Percentiles rank a stretch among this genome's conserved stretches.
Evolutionary conservation across 306 rosid genomes (phyloP).

Genomic region (Arachis hypogaea): DNA sequence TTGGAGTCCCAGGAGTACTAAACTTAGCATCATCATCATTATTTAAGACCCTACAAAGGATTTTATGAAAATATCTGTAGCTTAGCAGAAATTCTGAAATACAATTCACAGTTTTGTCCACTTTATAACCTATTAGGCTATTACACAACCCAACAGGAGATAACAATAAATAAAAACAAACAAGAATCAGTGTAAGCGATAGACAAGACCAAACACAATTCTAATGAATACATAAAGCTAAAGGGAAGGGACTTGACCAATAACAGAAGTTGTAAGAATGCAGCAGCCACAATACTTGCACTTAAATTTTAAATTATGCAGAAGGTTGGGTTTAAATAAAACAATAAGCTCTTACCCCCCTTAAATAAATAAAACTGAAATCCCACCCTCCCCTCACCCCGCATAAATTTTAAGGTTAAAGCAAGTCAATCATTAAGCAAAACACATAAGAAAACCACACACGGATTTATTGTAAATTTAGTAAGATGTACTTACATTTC

Average conservation of each 20-base stretch:
- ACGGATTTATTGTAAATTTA: background rate
- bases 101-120: constrained; percentile 18
- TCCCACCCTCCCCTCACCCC: background rate
- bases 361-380: background rate
- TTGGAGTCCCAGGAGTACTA: constrained; percentile 64
- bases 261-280: constrained; percentile 17
- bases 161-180: constrained; percentile 14
- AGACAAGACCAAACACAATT: background rate
- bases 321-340: background rate
- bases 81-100: constrained; percentile 3
- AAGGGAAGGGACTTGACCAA: constrained; percentile 8
- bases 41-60: constrained; percentile 64
- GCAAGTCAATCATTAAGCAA: constrained; percentile 15
- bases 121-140: background rate
- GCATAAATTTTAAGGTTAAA: background rate
- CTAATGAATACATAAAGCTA: background rate
- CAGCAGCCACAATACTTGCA: constrained; percentile 12
- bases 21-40: constrained; percentile 57
- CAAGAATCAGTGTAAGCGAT: background rate
- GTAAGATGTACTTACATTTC: constrained; percentile 62
- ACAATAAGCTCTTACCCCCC: constrained; percentile 9
- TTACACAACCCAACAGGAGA: constrained; percentile 17
- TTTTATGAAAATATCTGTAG: constrained; percentile 28
- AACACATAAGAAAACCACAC: constrained; percentile 14
- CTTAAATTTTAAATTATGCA: background rate